Base-by-base conservation (phyloP, 1,284 basidiomycete genomes). In the Rhodotorula sp. region DNA sequence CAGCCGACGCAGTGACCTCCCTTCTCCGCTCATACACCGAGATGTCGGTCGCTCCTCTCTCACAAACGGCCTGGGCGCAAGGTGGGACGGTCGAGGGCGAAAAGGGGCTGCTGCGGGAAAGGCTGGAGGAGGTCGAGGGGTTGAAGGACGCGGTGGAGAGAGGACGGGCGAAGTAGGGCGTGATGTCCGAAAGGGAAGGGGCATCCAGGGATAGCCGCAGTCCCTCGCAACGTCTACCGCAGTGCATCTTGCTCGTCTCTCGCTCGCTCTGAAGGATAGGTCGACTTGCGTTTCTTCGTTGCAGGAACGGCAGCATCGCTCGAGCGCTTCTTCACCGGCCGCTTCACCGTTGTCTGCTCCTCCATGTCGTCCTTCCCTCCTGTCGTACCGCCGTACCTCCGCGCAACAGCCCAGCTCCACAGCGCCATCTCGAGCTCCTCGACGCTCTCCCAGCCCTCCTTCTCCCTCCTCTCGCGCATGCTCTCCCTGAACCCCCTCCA, bases 31-130 rank as follows among this genome's bases (percentile, higher is more conserved):
- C 51, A 2, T 70, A 69, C 64, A 64, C 41, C 25, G 65, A 64
- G 25, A 71, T 60, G 75, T 85, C 86, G 66, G 92, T 97, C 12
- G 90, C 91, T 8, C 93, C 94, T 6, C 83, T 98, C 34, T 86
- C 87, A 13, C 88, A 89, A 21, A 83, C 86, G 41, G 93, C 95
- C 80, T 93, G 92, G 79, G 82, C 84, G 70, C 87, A 86, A 59
- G 87, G 88, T 68, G 94, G 69, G 3, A 53, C 37, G 29, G 32
- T 65, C 21, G 64, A 60, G 37, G 70, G 53, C 22, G 72, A 72
- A 55, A 39, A 44, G 25, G 74, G 72, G 1, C 37, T 74, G 34
- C 10, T 66, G 56, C 37, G 65, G 37, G 70, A 70, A 29, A 17
- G 22, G 44, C 13, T 72, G 32, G 66, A 57, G 21, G 61, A 62